These are phyloP conservation scores for Coniella lustricola DNA, from an alignment of 2,329 filamentous ascomycete species.

Conservation along the genomic window DNA sequence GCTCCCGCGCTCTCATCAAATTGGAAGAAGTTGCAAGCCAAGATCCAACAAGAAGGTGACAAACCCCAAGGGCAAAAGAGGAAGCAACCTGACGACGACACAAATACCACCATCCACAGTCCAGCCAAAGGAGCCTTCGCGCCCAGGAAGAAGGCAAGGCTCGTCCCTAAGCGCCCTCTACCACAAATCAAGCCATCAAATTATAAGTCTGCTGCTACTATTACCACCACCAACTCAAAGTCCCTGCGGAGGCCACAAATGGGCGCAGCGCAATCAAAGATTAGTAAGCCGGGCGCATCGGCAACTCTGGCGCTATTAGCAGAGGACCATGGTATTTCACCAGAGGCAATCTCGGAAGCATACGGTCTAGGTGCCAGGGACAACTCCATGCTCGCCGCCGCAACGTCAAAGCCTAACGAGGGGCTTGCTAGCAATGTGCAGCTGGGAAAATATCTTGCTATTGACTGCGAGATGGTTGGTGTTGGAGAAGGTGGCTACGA, in stretches of 20 bases:
- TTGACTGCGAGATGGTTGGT: slow-evolving; percentile 99
- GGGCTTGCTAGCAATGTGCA: slow-evolving; percentile 56
- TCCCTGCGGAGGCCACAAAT: slow-evolving; percentile 29
- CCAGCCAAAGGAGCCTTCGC: slow-evolving; percentile 19
- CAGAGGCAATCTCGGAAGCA: slow-evolving; percentile 53
- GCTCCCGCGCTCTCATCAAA: slow-evolving; percentile 55
- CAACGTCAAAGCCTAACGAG: slow-evolving; percentile 52
- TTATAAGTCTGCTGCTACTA: slow-evolving; percentile 5
- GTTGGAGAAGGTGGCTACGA: slow-evolving; percentile 63
- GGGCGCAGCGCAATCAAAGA: slow-evolving; percentile 47
- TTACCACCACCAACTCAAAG: no score
- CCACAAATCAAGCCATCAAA: slow-evolving; percentile 14
- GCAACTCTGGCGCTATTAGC: slow-evolving; percentile 54
- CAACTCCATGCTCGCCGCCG: slow-evolving; percentile 40
- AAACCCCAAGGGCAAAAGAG: slow-evolving; percentile 34
- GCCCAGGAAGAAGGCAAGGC: slow-evolving; percentile 26
- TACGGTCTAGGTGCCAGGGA: slow-evolving; percentile 50
- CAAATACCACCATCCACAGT: slow-evolving; percentile 5
- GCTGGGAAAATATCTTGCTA: slow-evolving; percentile 81
- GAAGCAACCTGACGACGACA: slow-evolving; percentile 29
- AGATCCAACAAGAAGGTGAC: slow-evolving; percentile 42
- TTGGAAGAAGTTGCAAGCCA: slow-evolving; percentile 71
- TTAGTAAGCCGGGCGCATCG: slow-evolving; percentile 35
- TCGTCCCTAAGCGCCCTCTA: slow-evolving; percentile 3
- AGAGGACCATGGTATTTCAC: slow-evolving; percentile 53